Base-by-base conservation (phyloP, 768 basidiomycete species). In the Leccinum olivaceopallidum region DNA sequence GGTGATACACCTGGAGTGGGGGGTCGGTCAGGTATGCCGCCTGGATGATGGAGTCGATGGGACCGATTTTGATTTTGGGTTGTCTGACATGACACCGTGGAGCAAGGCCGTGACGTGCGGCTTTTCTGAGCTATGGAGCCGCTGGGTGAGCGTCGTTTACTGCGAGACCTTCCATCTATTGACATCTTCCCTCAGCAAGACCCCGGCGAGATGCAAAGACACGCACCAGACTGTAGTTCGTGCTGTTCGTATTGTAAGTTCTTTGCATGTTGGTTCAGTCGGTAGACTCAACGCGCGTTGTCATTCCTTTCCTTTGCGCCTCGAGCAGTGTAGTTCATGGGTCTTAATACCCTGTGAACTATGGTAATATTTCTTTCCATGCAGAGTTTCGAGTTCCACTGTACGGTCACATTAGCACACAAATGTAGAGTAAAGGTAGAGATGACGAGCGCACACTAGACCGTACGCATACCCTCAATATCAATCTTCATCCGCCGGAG, bases 61-160 rank as follows among this genome's bases (percentile, higher is more conserved):
- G 76, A 4, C 74, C 77, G 16, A 88, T 76, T 63, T 92, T 91
- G 26, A 28, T 28, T 28, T 28, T 0, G 90, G 87, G 67, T 87
- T 85, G 60, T 81, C 76, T 1, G 81, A 66, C 76, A 87, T 86
- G 47, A 89, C 79, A 22, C 81, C 75, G 59, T 89, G 84, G 51
- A 93, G 78, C 18, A 93, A 81, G 24, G 79, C 79, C 5, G 93
- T 90, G 53, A 87, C 76, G 73, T 90, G 86, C 66, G 26, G 26
- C 26, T 87, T 85, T 76, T 96, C 94, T 13, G 94, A 95, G 65
- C 86, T 85, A 65, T 85, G 81, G 57, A 97, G 86, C 59, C 91
- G 85, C 69, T 90, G 85, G 0, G 94, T 85, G 59, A 95, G 83
- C 89, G 16, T 84, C 89, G 16, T 84, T 93, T 65, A 95, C 82